Conservation (phyloP, 106 monocot species). For the Allium sativum region DNA sequence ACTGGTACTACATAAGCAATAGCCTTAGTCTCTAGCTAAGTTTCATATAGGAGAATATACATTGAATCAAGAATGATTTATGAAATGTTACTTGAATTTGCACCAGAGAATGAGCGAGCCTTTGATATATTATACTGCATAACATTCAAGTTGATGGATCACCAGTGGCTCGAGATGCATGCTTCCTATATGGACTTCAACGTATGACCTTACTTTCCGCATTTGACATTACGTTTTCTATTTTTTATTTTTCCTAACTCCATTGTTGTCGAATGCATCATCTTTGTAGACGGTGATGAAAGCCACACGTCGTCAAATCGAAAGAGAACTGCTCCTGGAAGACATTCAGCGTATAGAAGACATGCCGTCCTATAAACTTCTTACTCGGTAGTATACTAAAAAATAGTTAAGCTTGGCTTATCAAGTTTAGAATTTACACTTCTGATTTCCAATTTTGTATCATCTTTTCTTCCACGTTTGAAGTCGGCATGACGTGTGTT, state of each 20-base stretch:
- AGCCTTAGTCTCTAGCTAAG: too few relatives aligned
- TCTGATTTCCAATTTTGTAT: too few relatives aligned
- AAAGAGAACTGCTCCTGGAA: conserved; percentile 15
- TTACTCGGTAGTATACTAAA: conserved; percentile 7
- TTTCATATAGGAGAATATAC: too few relatives aligned
- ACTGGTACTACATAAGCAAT: too few relatives aligned
- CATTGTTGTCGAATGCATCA: conserved; percentile 8
- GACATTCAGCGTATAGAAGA: conserved; percentile 16
- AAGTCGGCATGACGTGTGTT: too few relatives aligned
- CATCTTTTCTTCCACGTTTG: too few relatives aligned
- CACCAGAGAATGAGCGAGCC: conserved; percentile 14
- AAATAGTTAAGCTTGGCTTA: conserved; percentile 4
- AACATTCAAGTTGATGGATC: conserved; percentile 90
- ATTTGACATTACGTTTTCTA: conserved; percentile 5
- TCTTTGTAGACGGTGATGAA: conserved; percentile 19
- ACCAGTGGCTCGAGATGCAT: conserved; percentile 75
- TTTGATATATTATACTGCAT: conserved; percentile 23
- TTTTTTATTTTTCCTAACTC: not conserved
- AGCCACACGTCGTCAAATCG: conserved; percentile 18
- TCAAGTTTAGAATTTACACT: not conserved
- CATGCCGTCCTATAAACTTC: conserved; percentile 14
- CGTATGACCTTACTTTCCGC: conserved; percentile 17
- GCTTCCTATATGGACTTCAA: conserved; percentile 91
- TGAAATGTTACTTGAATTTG: too few relatives aligned
- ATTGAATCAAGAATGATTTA: too few relatives aligned